Base-by-base conservation (phyloP, 2,329 filamentous ascomycete species). In the Orbilia ellipsospora region DNA sequence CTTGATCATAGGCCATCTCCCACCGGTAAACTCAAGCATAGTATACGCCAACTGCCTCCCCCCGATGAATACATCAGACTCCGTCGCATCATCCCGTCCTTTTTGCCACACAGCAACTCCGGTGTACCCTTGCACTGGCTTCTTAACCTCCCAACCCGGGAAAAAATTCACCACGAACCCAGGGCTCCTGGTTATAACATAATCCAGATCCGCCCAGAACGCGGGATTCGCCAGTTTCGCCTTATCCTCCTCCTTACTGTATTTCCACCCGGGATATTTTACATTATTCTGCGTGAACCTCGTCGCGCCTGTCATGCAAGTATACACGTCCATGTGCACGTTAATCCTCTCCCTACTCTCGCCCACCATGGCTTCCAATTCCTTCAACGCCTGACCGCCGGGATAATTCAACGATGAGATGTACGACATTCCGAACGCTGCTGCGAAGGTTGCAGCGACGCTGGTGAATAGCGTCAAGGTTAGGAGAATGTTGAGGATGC, bases 401-500 rank as follows among this genome's bases (percentile, higher is more conserved):
- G 95, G 95, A 81, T 99, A 99, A 83, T 97, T 99, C 69, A 96
- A 88, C 13, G 92, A 90, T 0, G 93, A 97, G 73, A 96, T 84
- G 28, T 90, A 86, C 1, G 97, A 88, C 83, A 96, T 88, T 36
- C 83, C 86, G 73, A 92, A 87, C 0, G 89, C 87, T 2, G 83
- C 82, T 15, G 51, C 61, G n/a, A 77, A 77, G 4, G 45, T 72
- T 31, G 72, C 0, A 0, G 90, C 73, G 0, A 92, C 85, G 0
- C 91, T 93, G 0, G 85, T 81, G 2, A 88, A 81, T 1, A 96
- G 81, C 0, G 82, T 79, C 1, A 88, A 77, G 1, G 88, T 88
- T 7, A 88, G 82, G 0, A 90, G 56, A 4, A 83, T 81, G 80
- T 90, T 89, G 15, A 57, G 10, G n/a, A 77, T 10, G 13, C 62